Percentiles rank a stretch among this genome's conserved stretches.
phyloP scores from a whole-genome alignment of 2,329 filamentous ascomycete species.

The Claviceps arundinis region DNA sequence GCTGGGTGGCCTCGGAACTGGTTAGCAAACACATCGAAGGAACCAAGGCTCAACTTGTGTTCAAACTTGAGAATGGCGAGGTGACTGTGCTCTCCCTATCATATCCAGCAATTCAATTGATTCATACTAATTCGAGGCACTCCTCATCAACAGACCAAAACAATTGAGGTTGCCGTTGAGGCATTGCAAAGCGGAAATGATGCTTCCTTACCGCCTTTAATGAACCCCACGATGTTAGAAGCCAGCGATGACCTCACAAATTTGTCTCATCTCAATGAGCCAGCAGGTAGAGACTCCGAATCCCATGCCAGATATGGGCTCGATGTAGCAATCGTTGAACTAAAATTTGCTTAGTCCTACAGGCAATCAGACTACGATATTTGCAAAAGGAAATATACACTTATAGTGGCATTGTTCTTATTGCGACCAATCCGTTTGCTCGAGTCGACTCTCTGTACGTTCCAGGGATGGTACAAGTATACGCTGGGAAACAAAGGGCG shows the following conservation, averaged over 20 bases:
- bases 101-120: neutral
- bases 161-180: slow-evolving; percentile 61
- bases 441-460: slow-evolving; percentile 97
- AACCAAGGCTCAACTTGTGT: slow-evolving; percentile 75
- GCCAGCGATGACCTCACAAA: slow-evolving; percentile 97
- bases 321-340: neutral
- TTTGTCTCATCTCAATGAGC: slow-evolving; percentile 94
- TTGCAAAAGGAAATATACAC: slow-evolving; percentile 99
- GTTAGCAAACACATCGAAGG: slow-evolving; percentile 72
- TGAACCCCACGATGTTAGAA: slow-evolving; percentile 97
- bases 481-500: slow-evolving; percentile 89
- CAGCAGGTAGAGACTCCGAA: slow-evolving; percentile 54
- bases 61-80: slow-evolving; percentile 86
- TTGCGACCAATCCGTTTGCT: slow-evolving; percentile 96
- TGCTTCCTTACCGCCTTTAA: slow-evolving; percentile 72
- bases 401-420: slow-evolving; percentile 96
- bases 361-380: slow-evolving; percentile 95
- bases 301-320: neutral
- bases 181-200: slow-evolving; percentile 68
- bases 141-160: slow-evolving; percentile 49
- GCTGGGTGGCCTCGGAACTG: slow-evolving; percentile 95
- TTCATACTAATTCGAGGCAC: neutral
- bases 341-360: slow-evolving; percentile 52
- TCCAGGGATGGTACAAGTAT: slow-evolving; percentile 98
- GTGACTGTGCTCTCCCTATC: slow-evolving; percentile 31